These are phyloP conservation scores for Plasmodiophora brassicae DNA, from an alignment of 208 protist species.

Conservation along the genomic window DNA sequence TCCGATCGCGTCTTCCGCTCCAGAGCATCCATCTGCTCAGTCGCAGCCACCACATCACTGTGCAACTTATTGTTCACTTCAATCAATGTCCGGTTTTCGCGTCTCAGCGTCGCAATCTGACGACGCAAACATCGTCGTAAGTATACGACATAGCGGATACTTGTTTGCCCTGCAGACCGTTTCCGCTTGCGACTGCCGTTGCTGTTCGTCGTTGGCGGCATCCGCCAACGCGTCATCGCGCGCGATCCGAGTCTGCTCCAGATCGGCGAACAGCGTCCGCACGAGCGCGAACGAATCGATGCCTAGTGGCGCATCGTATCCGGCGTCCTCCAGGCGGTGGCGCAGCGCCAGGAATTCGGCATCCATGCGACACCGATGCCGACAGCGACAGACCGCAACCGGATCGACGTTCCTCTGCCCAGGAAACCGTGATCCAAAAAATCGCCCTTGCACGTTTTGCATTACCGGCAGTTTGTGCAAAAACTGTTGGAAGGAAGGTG, in stretches of 20 bases:
- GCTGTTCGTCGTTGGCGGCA: neutral
- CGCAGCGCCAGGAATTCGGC: neutral
- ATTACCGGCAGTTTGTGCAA: no score
- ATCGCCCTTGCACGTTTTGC: no score
- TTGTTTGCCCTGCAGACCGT: neutral
- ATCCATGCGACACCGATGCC: no score
- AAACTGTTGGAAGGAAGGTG: no score
- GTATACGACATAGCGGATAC: neutral
- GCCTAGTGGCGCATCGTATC: neutral
- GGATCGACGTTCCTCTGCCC: no score
- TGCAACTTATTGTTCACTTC: neutral
- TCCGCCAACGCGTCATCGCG: neutral
- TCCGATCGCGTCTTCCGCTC: neutral
- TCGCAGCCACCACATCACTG: neutral
- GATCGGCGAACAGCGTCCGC: neutral
- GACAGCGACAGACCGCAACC: no score
- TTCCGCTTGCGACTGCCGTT: neutral
- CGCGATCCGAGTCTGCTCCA: neutral
- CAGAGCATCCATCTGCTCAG: neutral
- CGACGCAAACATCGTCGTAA: neutral
- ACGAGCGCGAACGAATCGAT: neutral
- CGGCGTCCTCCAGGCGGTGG: neutral
- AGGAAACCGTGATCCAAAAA: no score
- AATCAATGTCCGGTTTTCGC: slow-evolving; percentile 6
- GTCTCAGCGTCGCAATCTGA: neutral